phyloP scores from a whole-genome alignment of 2,329 filamentous ascomycete species.

The Aureobasidium namibiae region DNA sequence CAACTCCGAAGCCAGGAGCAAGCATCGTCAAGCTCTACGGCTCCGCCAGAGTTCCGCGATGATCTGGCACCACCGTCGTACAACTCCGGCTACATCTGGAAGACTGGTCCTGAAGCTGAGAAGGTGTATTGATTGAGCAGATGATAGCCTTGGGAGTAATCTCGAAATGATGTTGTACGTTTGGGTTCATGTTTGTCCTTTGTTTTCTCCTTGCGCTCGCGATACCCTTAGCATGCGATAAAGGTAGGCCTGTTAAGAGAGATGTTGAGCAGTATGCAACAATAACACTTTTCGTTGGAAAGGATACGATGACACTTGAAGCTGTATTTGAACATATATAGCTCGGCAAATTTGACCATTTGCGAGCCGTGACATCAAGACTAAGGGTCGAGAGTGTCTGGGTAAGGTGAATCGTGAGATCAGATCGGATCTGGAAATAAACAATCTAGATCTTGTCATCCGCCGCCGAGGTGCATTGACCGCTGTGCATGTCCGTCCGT shows the following conservation, averaged over 20 bases:
- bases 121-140: background rate
- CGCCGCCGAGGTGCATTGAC: background rate
- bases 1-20: background rate
- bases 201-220: too few species aligned
- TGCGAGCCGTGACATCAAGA: background rate
- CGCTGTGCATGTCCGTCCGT: background rate
- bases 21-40: background rate
- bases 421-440: background rate
- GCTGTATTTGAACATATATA: too few species aligned
- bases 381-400: background rate
- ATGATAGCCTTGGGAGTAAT: background rate
- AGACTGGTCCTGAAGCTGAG: background rate
- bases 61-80: background rate
- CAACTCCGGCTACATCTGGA: background rate
- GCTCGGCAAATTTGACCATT: background rate
- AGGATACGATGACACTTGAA: too few species aligned
- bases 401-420: background rate
- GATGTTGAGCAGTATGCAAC: too few species aligned
- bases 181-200: too few species aligned
- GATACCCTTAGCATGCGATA: too few species aligned
- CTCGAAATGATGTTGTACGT: too few species aligned
- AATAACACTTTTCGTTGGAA: too few species aligned
- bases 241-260: too few species aligned
- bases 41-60: background rate
- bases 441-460: background rate